Percentiles rank a stretch among this genome's conserved stretches.
These are phyloP conservation scores for Penicillium chermesinum DNA, from an alignment of 495 filamentous ascomycete species.

Conservation along the genomic window DNA sequence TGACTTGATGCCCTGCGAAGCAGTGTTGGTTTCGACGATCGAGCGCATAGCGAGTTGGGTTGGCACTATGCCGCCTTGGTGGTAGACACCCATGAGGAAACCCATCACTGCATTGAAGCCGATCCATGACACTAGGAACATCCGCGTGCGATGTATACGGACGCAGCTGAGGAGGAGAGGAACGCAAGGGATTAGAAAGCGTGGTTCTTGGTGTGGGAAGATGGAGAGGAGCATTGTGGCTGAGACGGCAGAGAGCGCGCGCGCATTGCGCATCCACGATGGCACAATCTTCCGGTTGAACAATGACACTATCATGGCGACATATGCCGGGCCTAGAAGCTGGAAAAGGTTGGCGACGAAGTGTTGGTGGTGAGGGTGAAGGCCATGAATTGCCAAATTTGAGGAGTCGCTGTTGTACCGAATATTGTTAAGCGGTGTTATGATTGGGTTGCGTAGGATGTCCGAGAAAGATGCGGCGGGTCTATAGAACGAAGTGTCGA, in stretches of 20 bases:
- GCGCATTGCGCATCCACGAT: slow-evolving; percentile 46
- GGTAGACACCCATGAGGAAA: slow-evolving; percentile 83
- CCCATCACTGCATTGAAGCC: slow-evolving; percentile 77
- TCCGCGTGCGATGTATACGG: slow-evolving; percentile 56
- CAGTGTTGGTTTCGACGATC: slow-evolving; percentile 25
- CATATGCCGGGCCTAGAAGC: slow-evolving; percentile 81
- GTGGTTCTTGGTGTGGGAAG: slow-evolving; percentile 90
- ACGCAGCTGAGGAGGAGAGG: slow-evolving; percentile 85
- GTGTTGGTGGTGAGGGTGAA: slow-evolving; percentile 92
- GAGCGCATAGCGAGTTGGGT: slow-evolving; percentile 57
- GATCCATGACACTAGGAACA: slow-evolving; percentile 70
- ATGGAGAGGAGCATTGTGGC: slow-evolving; percentile 74
- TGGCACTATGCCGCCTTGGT: slow-evolving; percentile 89
- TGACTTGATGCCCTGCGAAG: slow-evolving; percentile 23
- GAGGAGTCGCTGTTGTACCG: slow-evolving; percentile 70
- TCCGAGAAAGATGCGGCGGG: slow-evolving; percentile 49
- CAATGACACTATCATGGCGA: slow-evolving; percentile 56
- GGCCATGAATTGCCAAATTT: slow-evolving; percentile 83
- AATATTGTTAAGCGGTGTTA: slow-evolving; percentile 90
- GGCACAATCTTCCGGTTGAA: slow-evolving; percentile 46
- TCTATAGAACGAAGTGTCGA: slow-evolving; percentile 81
- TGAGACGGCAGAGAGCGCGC: slow-evolving; percentile 68
- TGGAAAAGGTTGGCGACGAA: slow-evolving; percentile 78
- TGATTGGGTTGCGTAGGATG: slow-evolving; percentile 54
- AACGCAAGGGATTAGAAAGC: slow-evolving; percentile 83